phyloP scores from a whole-genome alignment of 1,284 basidiomycete genomes.

The Clitocybe nebularis region DNA sequence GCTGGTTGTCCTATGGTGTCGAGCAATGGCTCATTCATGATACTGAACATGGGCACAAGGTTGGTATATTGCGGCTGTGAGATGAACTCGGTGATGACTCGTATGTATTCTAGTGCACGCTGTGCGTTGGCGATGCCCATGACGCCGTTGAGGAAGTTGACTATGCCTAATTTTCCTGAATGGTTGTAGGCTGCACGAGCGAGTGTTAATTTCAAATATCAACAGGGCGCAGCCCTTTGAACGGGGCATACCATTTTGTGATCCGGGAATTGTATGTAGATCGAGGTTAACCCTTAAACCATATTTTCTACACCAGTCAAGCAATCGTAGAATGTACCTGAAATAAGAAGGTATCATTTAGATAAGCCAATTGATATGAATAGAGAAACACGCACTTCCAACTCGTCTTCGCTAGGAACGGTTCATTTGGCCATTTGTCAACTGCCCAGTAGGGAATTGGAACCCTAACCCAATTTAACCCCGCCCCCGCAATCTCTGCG shows the following conservation, averaged over 20 bases:
- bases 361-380: background rate
- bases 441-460: constrained; percentile 89
- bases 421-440: constrained; percentile 69
- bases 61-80: constrained; percentile 52
- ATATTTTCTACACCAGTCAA: constrained; percentile 88
- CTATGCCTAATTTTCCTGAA: constrained; percentile 57
- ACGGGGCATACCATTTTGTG: constrained; percentile 54
- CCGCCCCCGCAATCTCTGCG: constrained; percentile 84
- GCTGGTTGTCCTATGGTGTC: constrained; percentile 47
- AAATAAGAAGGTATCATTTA: too few relatives aligned
- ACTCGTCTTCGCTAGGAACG: constrained; percentile 69
- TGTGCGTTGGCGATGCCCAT: constrained; percentile 78
- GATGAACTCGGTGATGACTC: constrained; percentile 77
- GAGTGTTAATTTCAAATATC: background rate
- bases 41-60: constrained; percentile 71
- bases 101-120: constrained; percentile 80
- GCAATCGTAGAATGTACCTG: constrained; percentile 72
- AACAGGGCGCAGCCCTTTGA: background rate
- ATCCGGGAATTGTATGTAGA: constrained; percentile 76
- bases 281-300: constrained; percentile 84
- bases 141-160: constrained; percentile 65
- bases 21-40: constrained; percentile 68
- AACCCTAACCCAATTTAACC: constrained; percentile 82
- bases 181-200: constrained; percentile 57
- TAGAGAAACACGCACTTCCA: constrained; percentile 61